Evolutionary conservation across 169 alveolate species (phyloP), one percentile per base, ranked within the genome.

Genomic region (Pseudocohnilembus persalinus): DNA sequence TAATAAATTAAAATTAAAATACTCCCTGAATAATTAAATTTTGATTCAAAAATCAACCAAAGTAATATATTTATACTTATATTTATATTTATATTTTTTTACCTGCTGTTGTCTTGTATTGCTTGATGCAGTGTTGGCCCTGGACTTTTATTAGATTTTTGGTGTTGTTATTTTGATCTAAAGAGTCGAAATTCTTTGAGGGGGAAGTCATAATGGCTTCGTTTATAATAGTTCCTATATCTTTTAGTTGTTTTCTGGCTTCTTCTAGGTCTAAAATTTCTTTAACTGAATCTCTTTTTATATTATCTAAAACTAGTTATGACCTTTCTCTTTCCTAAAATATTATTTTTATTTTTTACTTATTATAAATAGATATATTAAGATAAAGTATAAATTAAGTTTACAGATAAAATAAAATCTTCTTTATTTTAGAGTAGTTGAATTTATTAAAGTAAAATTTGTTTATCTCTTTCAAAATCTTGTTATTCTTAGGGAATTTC

Each of bases 401-500:
- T n/a, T n/a, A n/a, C n/a, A n/a, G n/a, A n/a, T n/a, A n/a, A n/a
- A n/a, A 92, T 84, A 4, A 90, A 88, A 25, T 87, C 84, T 76
- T 92, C 93, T 27, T 87, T 91, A 26, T 82, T 29, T 31, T 88
- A 84, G 28, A 92, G 74, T 49, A 92, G 35, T 68, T 83, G 77
- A 0, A 90, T 90, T 76, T 92, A 90, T 31, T 88, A 33, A 72
- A 87, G 89, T 11, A 92, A 32, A 74, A 65, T 74, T 26, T 84
- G 86, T 68, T 83, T 92, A 32, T 90, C 93, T 73, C 84, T 77
- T 30, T 80, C 80, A 84, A 82, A 92, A 77, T 92, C 91, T 29
- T 77, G 63, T 74, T 92, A 92, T 74, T 92, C 96, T 32, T 89
- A 86, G 0, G 96, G 93, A 16, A 90, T 81, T 63, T 90, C 96